Conservation (phyloP, 2,329 filamentous ascomycete genomes). For the Coniochaeta sp. region DNA sequence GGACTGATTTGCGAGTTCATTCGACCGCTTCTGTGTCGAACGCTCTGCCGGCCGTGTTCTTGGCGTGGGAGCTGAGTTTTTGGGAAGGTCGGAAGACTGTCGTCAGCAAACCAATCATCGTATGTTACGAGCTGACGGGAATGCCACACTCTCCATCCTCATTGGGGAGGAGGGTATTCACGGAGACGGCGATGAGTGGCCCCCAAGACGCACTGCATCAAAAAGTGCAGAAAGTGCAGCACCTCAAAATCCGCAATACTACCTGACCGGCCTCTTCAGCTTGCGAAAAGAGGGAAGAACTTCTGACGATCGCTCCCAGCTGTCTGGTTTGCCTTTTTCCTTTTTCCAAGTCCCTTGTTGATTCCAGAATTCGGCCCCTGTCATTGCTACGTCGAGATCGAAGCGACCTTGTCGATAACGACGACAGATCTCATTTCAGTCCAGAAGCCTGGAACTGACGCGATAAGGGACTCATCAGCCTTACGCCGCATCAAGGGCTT, state of each 20-base stretch:
- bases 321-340: conserved; percentile 1
- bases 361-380: neutral
- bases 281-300: conserved; percentile 1
- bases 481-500: neutral
- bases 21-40: neutral
- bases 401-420: neutral
- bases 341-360: neutral
- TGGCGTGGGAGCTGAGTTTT: neutral
- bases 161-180: neutral
- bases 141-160: neutral
- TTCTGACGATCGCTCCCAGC: conserved; percentile 5
- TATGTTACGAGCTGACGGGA: neutral
- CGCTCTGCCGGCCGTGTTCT: neutral
- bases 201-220: neutral
- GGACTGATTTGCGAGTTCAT: neutral
- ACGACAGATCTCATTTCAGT: neutral
- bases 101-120: neutral
- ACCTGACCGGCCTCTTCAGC: neutral
- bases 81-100: neutral
- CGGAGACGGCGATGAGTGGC: neutral
- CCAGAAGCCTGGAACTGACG: neutral
- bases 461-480: neutral
- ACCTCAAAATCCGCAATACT: neutral
- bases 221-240: neutral
- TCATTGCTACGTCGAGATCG: neutral